Base-by-base conservation (phyloP, 2,329 filamentous ascomycete species). In the Verticillium alfalfae region DNA sequence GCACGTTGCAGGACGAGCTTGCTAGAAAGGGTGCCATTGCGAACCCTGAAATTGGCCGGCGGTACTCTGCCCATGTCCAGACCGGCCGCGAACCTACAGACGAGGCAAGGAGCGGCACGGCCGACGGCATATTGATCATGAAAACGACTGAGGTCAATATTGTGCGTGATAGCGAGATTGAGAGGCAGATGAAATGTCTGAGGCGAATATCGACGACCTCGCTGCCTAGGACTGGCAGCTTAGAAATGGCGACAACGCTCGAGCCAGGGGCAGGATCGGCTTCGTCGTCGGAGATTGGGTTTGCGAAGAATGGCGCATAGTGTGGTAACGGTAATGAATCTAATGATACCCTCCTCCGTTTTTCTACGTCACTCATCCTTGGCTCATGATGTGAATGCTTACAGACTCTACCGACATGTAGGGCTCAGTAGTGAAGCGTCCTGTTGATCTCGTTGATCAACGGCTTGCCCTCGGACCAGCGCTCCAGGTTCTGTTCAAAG, bases 361-460 rank as follows among this genome's bases (percentile, higher is more conserved):
- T 36, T 8, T 15, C n/a, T 15, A 18, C 31, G 31, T 34, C n/a
- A 18, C 26, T 56, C 54, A 15, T 16, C 54, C 34, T 36, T 18
- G 54, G 31, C 16, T 15, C 39, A 7, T 16, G 8, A 18, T n/a
- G 36, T 45, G 39, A 45, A 18, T n/a, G 9, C n/a, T n/a, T 13
- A 16, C 36, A 37, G 36, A 5, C 26, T 31, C 26, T 31, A 31
- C 26, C 3, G 5, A 4, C 36, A 13, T 13, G 15, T 22, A 18
- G 16, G 16, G n/a, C 45, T 52, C 22, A 58, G n/a, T 58, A 58
- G 26, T 58, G 41, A n/a, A 58, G 39, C 60, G 70, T 74, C 38
- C 73, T 70, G 56, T 73, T 75, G 0, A 81, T 77, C 57, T 70
- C 66, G 59, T 81, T 82, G 1, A 75, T 74, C 36, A 80, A 63